Evolutionary conservation across 768 basidiomycete species (phyloP).

Genomic region (Crassisporium funariophilum): DNA sequence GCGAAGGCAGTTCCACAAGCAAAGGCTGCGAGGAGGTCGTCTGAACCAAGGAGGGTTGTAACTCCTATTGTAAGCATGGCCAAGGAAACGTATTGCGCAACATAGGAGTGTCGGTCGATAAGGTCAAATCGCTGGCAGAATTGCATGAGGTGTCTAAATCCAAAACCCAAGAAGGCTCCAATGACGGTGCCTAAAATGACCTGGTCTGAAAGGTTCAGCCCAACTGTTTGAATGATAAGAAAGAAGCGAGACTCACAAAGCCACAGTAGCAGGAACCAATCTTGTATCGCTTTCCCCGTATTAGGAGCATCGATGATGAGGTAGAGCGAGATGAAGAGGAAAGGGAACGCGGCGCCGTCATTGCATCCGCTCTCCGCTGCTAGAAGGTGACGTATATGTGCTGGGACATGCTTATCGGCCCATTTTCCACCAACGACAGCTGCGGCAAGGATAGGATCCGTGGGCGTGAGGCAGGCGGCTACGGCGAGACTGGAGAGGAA

Average conservation of each 20-base stretch:
- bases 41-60: slow-evolving; percentile 83
- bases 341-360: slow-evolving; percentile 96
- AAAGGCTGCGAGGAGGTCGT: slow-evolving; percentile 94
- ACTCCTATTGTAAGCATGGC: slow-evolving; percentile 85
- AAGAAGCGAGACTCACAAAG: slow-evolving; percentile 58
- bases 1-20: slow-evolving; percentile 95
- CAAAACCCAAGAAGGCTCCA: slow-evolving; percentile 73
- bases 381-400: slow-evolving; percentile 66
- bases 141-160: slow-evolving; percentile 89
- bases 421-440: slow-evolving; percentile 95
- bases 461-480: slow-evolving; percentile 91
- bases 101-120: slow-evolving; percentile 92
- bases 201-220: slow-evolving; percentile 56
- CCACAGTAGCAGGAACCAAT: slow-evolving; percentile 91
- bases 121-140: slow-evolving; percentile 85
- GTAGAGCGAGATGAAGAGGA: slow-evolving; percentile 88
- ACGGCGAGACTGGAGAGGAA: slow-evolving; percentile 90
- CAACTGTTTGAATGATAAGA: slow-evolving; percentile 3
- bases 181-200: slow-evolving; percentile 75
- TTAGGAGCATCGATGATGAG: slow-evolving; percentile 67
- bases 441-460: slow-evolving; percentile 91
- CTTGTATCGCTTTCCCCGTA: slow-evolving; percentile 65
- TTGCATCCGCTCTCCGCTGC: slow-evolving; percentile 91
- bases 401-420: slow-evolving; percentile 95
- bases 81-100: slow-evolving; percentile 88